A percentile compares a stretch with the other conserved stretches of the same genome.
Conservation (phyloP, 805 yeast genomes). For the Tetrapisispora namnaoensis region DNA sequence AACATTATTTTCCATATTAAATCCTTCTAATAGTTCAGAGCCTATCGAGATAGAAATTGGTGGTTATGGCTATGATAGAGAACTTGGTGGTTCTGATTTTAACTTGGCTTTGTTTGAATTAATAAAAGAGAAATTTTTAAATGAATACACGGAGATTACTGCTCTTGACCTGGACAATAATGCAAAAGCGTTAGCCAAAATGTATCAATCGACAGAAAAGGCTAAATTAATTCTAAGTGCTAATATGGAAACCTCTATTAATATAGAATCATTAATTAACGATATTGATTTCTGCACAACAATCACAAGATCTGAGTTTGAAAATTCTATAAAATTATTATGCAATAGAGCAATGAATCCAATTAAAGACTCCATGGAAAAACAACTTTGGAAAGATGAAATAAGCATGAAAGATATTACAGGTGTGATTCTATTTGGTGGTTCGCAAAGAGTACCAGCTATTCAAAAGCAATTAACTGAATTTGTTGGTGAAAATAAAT, state of each 20-base stretch:
- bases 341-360: constrained; percentile 42
- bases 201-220: constrained; percentile 79
- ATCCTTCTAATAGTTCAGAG: constrained; percentile 34
- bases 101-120: constrained; percentile 57
- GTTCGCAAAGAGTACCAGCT: constrained; percentile 82
- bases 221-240: constrained; percentile 84
- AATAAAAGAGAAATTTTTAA: constrained; percentile 49
- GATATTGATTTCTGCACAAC: constrained; percentile 64
- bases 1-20: constrained; percentile 58
- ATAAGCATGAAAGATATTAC: constrained; percentile 33
- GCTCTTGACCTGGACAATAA: constrained; percentile 35
- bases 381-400: constrained; percentile 23
- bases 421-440: constrained; percentile 80
- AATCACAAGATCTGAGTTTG: constrained; percentile 77
- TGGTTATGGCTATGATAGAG: constrained; percentile 59
- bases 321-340: constrained; percentile 33
- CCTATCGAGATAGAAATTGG: constrained; percentile 48
- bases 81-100: constrained; percentile 66
- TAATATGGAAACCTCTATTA: constrained; percentile 65
- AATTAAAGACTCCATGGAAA: constrained; percentile 40
- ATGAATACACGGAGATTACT: constrained; percentile 32
- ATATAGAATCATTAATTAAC: constrained; percentile 62
- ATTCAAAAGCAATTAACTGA: constrained; percentile 54
- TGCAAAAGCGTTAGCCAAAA: constrained; percentile 52
- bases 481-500: constrained; percentile 40